These are phyloP conservation scores for Brassica balearica DNA, from an alignment of 441 rosid genomes.

Conservation along the genomic window DNA sequence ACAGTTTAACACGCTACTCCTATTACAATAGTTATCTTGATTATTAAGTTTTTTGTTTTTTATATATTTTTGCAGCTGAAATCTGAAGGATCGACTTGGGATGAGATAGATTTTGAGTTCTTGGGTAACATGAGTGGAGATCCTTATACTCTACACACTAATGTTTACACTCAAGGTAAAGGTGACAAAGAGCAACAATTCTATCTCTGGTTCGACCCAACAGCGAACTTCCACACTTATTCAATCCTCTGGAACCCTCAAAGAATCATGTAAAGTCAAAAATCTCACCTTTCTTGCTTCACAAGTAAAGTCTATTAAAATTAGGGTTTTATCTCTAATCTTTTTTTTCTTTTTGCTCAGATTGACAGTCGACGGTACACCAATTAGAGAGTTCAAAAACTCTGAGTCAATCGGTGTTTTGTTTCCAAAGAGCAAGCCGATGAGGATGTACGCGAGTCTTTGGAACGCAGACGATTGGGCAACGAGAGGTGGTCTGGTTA, in stretches of 20 bases:
- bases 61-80: slow-evolving; percentile 30
- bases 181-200: slow-evolving; percentile 43
- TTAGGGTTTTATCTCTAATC: neutral
- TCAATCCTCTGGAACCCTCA: slow-evolving; percentile 44
- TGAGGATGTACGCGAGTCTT: slow-evolving; percentile 59
- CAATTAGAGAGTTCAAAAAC: slow-evolving; percentile 68
- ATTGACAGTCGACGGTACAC: slow-evolving; percentile 57
- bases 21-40: neutral
- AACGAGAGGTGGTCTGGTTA: slow-evolving; percentile 57
- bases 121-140: slow-evolving; percentile 44
- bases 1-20: neutral
- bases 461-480: slow-evolving; percentile 75
- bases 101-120: slow-evolving; percentile 50
- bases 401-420: slow-evolving; percentile 54
- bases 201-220: slow-evolving; percentile 38
- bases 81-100: slow-evolving; percentile 41
- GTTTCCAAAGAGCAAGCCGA: slow-evolving; percentile 57
- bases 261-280: slow-evolving; percentile 36
- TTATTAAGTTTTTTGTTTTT: neutral
- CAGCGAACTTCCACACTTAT: slow-evolving; percentile 35
- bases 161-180: slow-evolving; percentile 41
- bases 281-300: slow-evolving; percentile 7
- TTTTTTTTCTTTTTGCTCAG: slow-evolving; percentile 39
- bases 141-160: slow-evolving; percentile 37
- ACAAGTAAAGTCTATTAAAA: slow-evolving; percentile 1